phyloP scores from a whole-genome alignment of 768 basidiomycete genomes.

The Macrolepiota fuliginosa region DNA sequence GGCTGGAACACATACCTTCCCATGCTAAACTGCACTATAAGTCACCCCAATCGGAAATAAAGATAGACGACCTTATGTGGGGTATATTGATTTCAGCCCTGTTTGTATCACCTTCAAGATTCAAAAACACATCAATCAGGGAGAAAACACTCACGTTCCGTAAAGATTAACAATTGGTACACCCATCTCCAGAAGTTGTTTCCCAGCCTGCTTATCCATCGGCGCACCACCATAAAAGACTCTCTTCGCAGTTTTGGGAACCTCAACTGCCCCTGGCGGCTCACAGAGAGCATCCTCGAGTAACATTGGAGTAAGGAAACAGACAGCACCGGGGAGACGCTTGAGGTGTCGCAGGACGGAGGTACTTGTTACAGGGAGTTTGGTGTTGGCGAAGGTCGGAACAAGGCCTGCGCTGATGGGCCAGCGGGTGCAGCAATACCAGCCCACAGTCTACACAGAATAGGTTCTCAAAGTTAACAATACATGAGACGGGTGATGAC shows the following conservation, averaged over 20 bases:
- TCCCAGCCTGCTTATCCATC: slow-evolving; percentile 14
- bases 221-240: slow-evolving; percentile 17
- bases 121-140: background rate
- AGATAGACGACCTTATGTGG: slow-evolving; percentile 12
- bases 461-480: too few relatives aligned
- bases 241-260: too few relatives aligned
- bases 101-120: background rate
- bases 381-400: slow-evolving; percentile 11
- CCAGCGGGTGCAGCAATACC: slow-evolving; percentile 12
- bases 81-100: slow-evolving; percentile 21
- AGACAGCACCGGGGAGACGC: slow-evolving; percentile 9
- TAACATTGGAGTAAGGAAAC: slow-evolving; percentile 17
- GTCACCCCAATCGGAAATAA: background rate
- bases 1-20: slow-evolving; percentile 15
- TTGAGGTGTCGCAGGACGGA: slow-evolving; percentile 16
- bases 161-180: slow-evolving; percentile 8
- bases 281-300: too few relatives aligned
- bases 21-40: slow-evolving; percentile 15
- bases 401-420: too few relatives aligned
- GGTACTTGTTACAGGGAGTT: slow-evolving; percentile 13
- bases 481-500: too few relatives aligned
- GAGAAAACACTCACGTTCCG: slow-evolving; percentile 7
- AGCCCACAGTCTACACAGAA: slow-evolving; percentile 20
- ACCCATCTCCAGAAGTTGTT: too few relatives aligned
- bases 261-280: too few relatives aligned